A percentile compares a stretch with the other conserved stretches of the same genome.
Conservation (phyloP, 1,284 basidiomycete species). For the Takashimella tepidaria region DNA sequence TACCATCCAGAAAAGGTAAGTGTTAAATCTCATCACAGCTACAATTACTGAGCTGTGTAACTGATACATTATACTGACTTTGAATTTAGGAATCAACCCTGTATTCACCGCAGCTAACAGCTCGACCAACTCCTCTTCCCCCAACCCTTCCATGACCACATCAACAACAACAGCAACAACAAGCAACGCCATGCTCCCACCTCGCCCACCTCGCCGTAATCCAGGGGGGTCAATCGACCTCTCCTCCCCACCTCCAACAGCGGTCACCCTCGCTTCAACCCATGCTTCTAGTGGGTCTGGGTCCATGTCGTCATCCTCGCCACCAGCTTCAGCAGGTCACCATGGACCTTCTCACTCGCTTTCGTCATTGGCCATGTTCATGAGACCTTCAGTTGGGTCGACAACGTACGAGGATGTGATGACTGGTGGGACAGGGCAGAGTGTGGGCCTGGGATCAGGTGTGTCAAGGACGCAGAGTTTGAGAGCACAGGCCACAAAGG, state of each 20-base stretch:
- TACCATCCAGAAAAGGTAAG: slow-evolving; percentile 39
- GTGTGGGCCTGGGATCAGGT: slow-evolving; percentile 1
- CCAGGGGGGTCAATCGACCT: slow-evolving; percentile 17
- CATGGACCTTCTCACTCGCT: slow-evolving; percentile 34
- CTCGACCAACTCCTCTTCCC: not conserved
- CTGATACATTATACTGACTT: not conserved
- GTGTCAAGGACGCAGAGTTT: slow-evolving; percentile 43
- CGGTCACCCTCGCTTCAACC: slow-evolving; percentile 14
- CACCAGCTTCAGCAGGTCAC: slow-evolving; percentile 12
- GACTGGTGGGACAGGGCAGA: slow-evolving; percentile 7
- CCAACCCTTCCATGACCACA: not conserved
- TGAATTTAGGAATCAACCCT: slow-evolving; percentile 13
- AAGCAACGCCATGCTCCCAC: slow-evolving; percentile 10
- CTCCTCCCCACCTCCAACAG: slow-evolving; percentile 10
- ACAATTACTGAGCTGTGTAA: not conserved
- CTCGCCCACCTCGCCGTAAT: slow-evolving; percentile 39
- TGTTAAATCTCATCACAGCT: no score
- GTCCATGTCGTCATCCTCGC: slow-evolving; percentile 16
- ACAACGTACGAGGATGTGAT: slow-evolving; percentile 3
- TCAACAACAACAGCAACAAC: not conserved
- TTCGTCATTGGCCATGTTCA: slow-evolving; percentile 35
- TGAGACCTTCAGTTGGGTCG: slow-evolving; percentile 10
- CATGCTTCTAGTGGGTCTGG: slow-evolving; percentile 31
- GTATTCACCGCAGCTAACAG: slow-evolving; percentile 13
- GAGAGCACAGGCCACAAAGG: slow-evolving; percentile 28